These are phyloP conservation scores for Arxiozyma heterogenica DNA, from an alignment of 1,139 yeast genomes.

Conservation along the genomic window DNA sequence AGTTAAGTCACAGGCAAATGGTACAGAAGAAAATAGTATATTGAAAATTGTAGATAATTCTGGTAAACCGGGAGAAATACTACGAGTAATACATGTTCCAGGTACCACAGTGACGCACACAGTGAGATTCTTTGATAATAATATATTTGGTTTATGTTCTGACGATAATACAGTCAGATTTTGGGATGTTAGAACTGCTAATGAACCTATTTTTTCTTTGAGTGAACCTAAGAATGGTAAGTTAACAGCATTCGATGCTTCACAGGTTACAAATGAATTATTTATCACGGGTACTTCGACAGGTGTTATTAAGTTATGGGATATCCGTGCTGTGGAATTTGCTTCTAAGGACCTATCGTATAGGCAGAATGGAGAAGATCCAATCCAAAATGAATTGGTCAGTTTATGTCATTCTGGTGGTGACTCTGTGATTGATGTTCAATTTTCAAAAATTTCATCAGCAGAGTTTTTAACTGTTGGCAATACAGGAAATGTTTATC, in stretches of 20 bases:
- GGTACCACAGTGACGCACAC: conserved; percentile 26
- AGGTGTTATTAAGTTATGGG: conserved; percentile 29
- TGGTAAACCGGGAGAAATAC: conserved; percentile 24
- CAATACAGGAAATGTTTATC: conserved; percentile 28
- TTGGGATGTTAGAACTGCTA: conserved; percentile 28
- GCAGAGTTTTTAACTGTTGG: conserved; percentile 27
- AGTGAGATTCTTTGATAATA: conserved; percentile 27
- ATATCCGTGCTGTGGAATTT: conserved; percentile 24
- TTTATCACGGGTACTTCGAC: conserved; percentile 28
- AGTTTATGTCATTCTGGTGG: conserved; percentile 24
- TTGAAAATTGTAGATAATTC: conserved; percentile 26
- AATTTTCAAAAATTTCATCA: conserved; percentile 23
- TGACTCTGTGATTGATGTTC: conserved; percentile 28
- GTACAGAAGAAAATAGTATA: conserved; percentile 23
- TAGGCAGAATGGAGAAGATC: conserved; percentile 24
- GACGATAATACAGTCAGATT: conserved; percentile 27
- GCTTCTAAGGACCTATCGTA: conserved; percentile 18
- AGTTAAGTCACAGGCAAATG: conserved; percentile 25
- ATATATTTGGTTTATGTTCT: conserved; percentile 27
- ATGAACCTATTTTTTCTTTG: conserved; percentile 18
- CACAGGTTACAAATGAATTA: conserved; percentile 21
- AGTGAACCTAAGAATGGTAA: conserved; percentile 6
- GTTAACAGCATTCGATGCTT: conserved; percentile 20
- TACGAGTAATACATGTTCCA: conserved; percentile 23
- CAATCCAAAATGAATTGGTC: conserved; percentile 22